Base-by-base conservation (phyloP, 208 protist species). In the Trypanosoma platydactyli region DNA sequence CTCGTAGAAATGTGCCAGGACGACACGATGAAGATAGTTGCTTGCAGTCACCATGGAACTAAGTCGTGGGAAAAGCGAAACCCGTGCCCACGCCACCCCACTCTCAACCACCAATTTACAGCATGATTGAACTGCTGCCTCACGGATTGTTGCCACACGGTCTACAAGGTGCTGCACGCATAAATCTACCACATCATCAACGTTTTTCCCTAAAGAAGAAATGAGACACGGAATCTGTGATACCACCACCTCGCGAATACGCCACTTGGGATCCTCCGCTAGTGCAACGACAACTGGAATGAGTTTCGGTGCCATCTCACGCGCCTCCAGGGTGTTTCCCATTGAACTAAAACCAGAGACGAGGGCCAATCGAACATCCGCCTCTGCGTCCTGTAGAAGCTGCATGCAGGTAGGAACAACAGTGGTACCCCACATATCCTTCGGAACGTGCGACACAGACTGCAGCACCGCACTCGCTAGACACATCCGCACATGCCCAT, bases 281-380 rank as follows among this genome's bases (percentile, higher is more conserved):
- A 95, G 84, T 44, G 72, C 71, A 29, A 94, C 77, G 30, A 95
- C 83, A 24, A 92, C 90, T 18, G 90, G 90, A 22, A 95, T 77
- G 12, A 95, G 78, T 57, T 80, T 83, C 24, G 90, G 86, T 40
- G 90, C 90, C n/a, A 95, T 57, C 70, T 92, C 86, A 55, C 82
- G 84, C 49, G 89, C 89, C 73, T 90, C 86, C 2, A 76, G 54
- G 0, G 90, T 92, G 66, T 89, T 92, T 59, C 86, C 87, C 83
- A 95, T 93, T 27, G 80, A 79, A 57, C 81, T 91, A 75, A 95
- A 95, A 15, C 87, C 80, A 11, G 87, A 92, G 2, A 95, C 87
- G 15, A 95, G 80, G 2, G 85, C 90, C 22, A 95, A 75, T 1
- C 90, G 86, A 41, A 95, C 90, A 62, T 93, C 87, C 0, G 90